Conservation (phyloP, 306 rosid species). For the Styphnolobium japonicum region DNA sequence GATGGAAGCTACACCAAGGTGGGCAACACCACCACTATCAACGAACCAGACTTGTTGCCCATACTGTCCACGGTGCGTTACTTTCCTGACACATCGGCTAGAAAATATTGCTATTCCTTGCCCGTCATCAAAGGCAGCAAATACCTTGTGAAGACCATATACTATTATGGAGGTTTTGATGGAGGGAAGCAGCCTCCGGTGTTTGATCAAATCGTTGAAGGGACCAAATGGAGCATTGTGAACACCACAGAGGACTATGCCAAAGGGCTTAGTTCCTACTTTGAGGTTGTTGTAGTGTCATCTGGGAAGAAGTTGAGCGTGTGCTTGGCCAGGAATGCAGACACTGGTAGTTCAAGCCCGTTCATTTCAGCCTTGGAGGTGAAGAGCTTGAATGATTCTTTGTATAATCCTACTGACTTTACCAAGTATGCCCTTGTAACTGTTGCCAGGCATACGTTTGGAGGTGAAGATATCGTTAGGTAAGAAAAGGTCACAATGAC, state of each 20-base stretch:
- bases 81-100: conserved; percentile 58
- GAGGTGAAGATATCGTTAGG: conserved; percentile 55
- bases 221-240: conserved; percentile 69
- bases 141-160: conserved; percentile 62
- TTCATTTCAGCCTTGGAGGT: conserved; percentile 87
- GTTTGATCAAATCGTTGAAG: conserved; percentile 81
- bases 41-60: conserved; percentile 46
- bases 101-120: conserved; percentile 65
- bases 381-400: conserved; percentile 49
- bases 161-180: conserved; percentile 75
- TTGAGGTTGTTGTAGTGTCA: conserved; percentile 57
- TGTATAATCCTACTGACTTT: conserved; percentile 75
- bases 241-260: conserved; percentile 72
- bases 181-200: conserved; percentile 77
- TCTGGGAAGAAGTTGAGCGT: conserved; percentile 53
- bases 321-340: conserved; percentile 69
- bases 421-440: conserved; percentile 58
- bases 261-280: conserved; percentile 71
- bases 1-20: conserved; percentile 58
- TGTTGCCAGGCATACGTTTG: conserved; percentile 60
- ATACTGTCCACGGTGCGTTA: conserved; percentile 60
- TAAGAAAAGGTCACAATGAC: not conserved
- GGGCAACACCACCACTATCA: conserved; percentile 42
- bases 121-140: conserved; percentile 54
- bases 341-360: conserved; percentile 57